phyloP scores from a whole-genome alignment of 331 rosid genomes.

The Quercus phellos region DNA sequence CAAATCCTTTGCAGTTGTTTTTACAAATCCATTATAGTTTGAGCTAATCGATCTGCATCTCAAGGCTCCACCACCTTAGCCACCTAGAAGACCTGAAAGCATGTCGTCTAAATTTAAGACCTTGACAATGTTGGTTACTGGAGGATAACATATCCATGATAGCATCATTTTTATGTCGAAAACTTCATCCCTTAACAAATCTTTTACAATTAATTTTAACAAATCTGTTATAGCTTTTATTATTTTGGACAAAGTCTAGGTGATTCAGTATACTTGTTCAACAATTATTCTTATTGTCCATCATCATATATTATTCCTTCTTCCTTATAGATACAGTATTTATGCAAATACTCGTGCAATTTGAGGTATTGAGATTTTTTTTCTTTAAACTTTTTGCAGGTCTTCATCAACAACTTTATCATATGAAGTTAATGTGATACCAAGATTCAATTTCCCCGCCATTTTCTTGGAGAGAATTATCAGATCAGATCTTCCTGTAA shows the following conservation, averaged over 20 bases:
- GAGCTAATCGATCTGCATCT: too few relatives aligned
- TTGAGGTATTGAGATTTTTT: background rate
- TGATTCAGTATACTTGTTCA: background rate
- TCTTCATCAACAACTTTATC: conserved; percentile 66
- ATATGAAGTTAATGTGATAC: conserved; percentile 88
- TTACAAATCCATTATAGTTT: too few relatives aligned
- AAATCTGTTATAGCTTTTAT: background rate
- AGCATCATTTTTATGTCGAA: too few relatives aligned
- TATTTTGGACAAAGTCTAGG: background rate
- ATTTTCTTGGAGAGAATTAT: conserved; percentile 87
- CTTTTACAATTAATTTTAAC: too few relatives aligned
- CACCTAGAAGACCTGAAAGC: too few relatives aligned
- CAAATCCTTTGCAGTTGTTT: too few relatives aligned
- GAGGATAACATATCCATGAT: too few relatives aligned
- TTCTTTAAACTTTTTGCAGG: conserved; percentile 28
- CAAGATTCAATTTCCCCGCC: conserved; percentile 93
- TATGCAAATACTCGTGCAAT: background rate
- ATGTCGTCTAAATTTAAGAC: too few relatives aligned
- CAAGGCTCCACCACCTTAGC: too few relatives aligned
- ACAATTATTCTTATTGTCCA: background rate
- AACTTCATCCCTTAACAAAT: too few relatives aligned
- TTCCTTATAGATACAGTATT: background rate
- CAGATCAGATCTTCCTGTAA: conserved; percentile 93
- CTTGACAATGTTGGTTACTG: too few relatives aligned
- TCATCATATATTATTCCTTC: background rate